These are phyloP conservation scores for Leccinum barrowsii DNA, from an alignment of 768 basidiomycete species.

Conservation along the genomic window DNA sequence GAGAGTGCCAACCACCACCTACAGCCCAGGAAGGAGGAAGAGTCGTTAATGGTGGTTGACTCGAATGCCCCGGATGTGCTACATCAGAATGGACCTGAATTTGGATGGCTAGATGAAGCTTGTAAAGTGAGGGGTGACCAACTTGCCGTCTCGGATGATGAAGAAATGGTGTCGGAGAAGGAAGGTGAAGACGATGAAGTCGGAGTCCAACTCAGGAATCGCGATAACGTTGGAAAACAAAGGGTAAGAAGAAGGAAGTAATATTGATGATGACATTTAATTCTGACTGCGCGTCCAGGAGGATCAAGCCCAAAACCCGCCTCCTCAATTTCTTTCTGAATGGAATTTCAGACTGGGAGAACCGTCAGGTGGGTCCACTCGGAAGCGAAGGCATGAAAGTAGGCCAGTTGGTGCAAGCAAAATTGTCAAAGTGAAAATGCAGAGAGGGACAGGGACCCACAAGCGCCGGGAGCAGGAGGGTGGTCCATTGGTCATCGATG, in stretches of 20 bases:
- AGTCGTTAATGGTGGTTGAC: constrained; percentile 30
- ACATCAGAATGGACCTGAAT: constrained; percentile 6
- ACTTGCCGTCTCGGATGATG: constrained; percentile 14
- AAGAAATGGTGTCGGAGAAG: constrained; percentile 8
- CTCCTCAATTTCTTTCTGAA: constrained; percentile 17
- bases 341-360: constrained; percentile 21
- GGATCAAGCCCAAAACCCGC: background rate
- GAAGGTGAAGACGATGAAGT: constrained; percentile 25
- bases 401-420: constrained; percentile 16
- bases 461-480: background rate
- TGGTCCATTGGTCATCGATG: constrained; percentile 21
- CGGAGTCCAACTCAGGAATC: constrained; percentile 3
- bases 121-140: constrained; percentile 28
- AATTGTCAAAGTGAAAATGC: constrained; percentile 24
- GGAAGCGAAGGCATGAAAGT: constrained; percentile 10
- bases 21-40: constrained; percentile 20
- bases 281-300: constrained; percentile 10
- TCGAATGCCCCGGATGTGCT: constrained; percentile 24
- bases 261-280: background rate
- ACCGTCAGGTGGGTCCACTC: constrained; percentile 4
- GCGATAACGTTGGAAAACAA: constrained; percentile 1
- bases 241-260: constrained; percentile 8
- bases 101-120: constrained; percentile 28
- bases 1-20: constrained; percentile 8
- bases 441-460: background rate